Evolutionary conservation across 768 basidiomycete species (phyloP), one percentile per base, ranked within the genome.

Genomic region (Leucogyrophana mollusca): DNA sequence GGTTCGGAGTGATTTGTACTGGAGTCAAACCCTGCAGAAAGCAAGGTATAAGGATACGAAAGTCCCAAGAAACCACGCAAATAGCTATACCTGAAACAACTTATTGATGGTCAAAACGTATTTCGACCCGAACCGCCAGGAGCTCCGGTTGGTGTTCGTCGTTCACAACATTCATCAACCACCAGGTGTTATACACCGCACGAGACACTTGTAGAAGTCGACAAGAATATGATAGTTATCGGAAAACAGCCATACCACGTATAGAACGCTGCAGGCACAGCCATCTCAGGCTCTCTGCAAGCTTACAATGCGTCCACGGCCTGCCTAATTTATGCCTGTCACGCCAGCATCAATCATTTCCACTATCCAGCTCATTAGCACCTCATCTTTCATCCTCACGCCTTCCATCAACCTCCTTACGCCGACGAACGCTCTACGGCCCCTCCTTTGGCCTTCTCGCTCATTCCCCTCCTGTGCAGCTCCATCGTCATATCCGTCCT

Each of bases 371-470:
- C 69, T 69, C 66, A 74, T 77, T 55, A 83, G 65, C 4, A 64
- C 66, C 36, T 87, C 82, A 56, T 90, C 85, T 40, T 74, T 73
- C 46, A 90, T 76, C 55, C 77, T 72, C 11, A 92, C 79, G 24
- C 72, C 75, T 51, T 85, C 80, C 68, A 92, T 55, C 54, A 84
- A 68, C 47, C 70, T 73, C 51, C 83, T 65, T 21, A 80, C 72
- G 9, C 77, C 73, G 21, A 77, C 66, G 56, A 92, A 94, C 9
- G 87, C 89, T 55, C 74, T 81, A 52, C 83, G 72, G 11, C 90
- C 91, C 39, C 76, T 76, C 48, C 78, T 69, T 58, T 87, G 84
- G 8, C 87, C 87, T 59, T 91, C 87, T 43, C 61, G 68, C 49
- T 85, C 86, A 25, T 67, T 70, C 10, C 53, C 53, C 24, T 65